Evolutionary conservation across 2,329 filamentous ascomycete species (phyloP), one percentile per base, ranked within the genome.

Genomic region (Hysterium pulicare): DNA sequence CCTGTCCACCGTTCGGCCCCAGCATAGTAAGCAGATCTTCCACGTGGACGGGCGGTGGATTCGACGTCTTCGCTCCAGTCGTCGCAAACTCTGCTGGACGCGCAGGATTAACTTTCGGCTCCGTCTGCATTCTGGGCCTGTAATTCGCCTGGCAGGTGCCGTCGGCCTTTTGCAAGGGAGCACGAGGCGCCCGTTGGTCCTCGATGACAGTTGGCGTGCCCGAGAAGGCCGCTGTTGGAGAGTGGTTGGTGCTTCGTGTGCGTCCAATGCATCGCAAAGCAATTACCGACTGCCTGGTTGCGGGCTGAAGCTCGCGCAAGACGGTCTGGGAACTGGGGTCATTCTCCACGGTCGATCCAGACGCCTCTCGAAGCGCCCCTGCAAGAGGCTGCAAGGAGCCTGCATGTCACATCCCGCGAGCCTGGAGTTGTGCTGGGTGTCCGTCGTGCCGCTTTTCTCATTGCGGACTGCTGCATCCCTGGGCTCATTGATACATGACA

Each of bases 41-140:
- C 61, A 66, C 62, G 62, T 66, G 61, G 62, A 47, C 21, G 23
- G 42, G 53, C 53, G 7, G 24, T n/a, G n/a, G n/a, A n/a, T n/a
- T n/a, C n/a, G n/a, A n/a, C n/a, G n/a, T n/a, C n/a, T n/a, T n/a
- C n/a, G n/a, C n/a, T n/a, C n/a, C n/a, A n/a, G n/a, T n/a, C n/a
- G n/a, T n/a, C n/a, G n/a, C n/a, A n/a, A n/a, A n/a, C n/a, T n/a
- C n/a, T n/a, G n/a, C n/a, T n/a, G n/a, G n/a, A n/a, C n/a, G n/a
- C n/a, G n/a, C n/a, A n/a, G n/a, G n/a, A 40, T 10, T 41, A 32
- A 28, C 30, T 42, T 33, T 44, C 24, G 34, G 38, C 31, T 20
- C 17, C n/a, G n/a, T n/a, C n/a, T n/a, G n/a, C n/a, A n/a, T n/a
- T n/a, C n/a, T n/a, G n/a, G n/a, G n/a, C n/a, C n/a, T n/a, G n/a